Base-by-base conservation (phyloP, 305 asterid species). In the Solanum hybrid region DNA sequence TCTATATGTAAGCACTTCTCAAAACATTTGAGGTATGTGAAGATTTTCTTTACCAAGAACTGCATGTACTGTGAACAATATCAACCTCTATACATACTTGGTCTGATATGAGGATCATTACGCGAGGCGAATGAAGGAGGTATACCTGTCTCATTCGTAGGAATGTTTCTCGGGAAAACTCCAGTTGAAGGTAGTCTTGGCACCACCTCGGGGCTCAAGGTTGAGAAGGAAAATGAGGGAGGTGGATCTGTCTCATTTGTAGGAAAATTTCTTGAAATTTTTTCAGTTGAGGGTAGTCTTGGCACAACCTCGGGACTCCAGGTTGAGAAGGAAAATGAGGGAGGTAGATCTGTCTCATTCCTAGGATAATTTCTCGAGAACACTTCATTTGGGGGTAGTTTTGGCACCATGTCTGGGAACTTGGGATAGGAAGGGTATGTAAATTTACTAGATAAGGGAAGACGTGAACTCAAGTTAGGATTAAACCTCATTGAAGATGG, bases 21-120 rank as follows among this genome's bases (percentile, higher is more conserved):
- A 15, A 27, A 41, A 45, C 4, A 41, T 82, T 15, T 41, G 72
- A 39, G 37, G 17, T 41, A 41, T 39, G 2, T 82, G 87, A 20
- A 5, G 72, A 41, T 6, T 76, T 76, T 41, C 87, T 82, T 82
- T 20, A 82, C 87, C 38, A 82, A 82, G 87, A 27, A 39, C 37
- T 82, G 57, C 57, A 41, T 41, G 87, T 29, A 41, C 17, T 41
- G 15, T 82, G 34, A 27, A 45, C 39, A 83, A 27, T 31, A 83
- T 45, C 88, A 83, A 29, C 37, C 32, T 17, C 94, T 93, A 85
- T 92, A 90, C 91, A 92, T 89, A 89, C 89, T 91, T 86, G 92
- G 94, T 89, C 94, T 90, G n/a, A 88, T 73, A 12, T 77, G 93
- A 90, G 93, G 92, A 77, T 91, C 93, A 24, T 95, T 89, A 29